Evolutionary conservation across 2,329 filamentous ascomycete genomes (phyloP).

Genomic region (Microdochium paspali): DNA sequence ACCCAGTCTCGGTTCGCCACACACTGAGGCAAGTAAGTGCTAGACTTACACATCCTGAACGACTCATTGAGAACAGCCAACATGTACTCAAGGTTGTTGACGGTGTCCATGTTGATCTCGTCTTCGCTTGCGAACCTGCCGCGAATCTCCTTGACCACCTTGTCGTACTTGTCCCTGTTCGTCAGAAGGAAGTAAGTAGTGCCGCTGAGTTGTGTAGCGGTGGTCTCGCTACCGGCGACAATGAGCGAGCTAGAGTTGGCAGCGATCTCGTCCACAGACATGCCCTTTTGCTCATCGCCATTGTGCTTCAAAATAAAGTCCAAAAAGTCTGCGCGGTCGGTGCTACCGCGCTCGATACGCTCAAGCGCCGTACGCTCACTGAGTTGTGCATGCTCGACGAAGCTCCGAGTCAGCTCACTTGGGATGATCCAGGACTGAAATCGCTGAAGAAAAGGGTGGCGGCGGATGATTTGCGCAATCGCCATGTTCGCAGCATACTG

Average conservation of each 20-base stretch:
- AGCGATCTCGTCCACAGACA: conserved; percentile 1
- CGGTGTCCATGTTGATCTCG: conserved; percentile 26
- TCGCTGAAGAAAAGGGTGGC: too few species aligned
- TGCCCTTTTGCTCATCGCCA: conserved; percentile 5
- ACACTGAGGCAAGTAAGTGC: too few species aligned
- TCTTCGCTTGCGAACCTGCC: conserved; percentile 22
- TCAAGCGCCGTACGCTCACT: too few species aligned
- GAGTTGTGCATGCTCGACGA: too few species aligned
- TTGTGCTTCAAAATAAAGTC: conserved; percentile 3
- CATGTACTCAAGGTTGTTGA: conserved; percentile 26
- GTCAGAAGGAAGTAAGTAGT: conserved; percentile 6
- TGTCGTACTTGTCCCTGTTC: conserved; percentile 4
- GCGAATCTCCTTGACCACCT: conserved; percentile 27
- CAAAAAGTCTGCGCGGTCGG: background rate
- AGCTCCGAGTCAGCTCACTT: too few species aligned
- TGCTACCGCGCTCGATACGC: too few species aligned
- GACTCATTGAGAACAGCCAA: conserved; percentile 30
- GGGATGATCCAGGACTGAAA: too few species aligned
- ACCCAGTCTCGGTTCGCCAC: too few species aligned
- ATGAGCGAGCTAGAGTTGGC: conserved; percentile 21
- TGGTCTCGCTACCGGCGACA: conserved; percentile 40
- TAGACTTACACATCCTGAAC: conserved; percentile 30
- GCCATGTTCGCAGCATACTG: background rate
- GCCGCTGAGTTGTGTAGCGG: conserved; percentile 32
- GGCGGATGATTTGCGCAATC: conserved; percentile 2